These are phyloP conservation scores for Lignosus rhinocerotis DNA, from an alignment of 1,284 basidiomycete species.

Conservation along the genomic window DNA sequence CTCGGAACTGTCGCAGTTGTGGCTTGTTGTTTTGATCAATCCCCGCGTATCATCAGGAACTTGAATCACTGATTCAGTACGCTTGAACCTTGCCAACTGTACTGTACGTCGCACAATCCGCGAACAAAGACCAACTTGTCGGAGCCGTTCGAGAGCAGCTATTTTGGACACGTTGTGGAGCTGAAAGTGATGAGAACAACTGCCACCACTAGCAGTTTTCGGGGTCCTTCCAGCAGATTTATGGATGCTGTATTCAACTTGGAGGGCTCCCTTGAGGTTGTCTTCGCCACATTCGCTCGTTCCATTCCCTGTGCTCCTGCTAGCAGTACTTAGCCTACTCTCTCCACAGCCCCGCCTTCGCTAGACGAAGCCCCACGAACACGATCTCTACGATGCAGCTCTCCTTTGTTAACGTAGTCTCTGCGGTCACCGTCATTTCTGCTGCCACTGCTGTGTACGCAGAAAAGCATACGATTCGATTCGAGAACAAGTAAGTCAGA, in stretches of 20 bases:
- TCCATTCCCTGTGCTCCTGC: constrained; percentile 13
- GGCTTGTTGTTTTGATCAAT: background rate
- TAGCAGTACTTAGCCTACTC: constrained; percentile 16
- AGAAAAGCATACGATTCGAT: constrained; percentile 39
- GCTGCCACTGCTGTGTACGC: constrained; percentile 31
- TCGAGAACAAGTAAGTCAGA: constrained; percentile 37
- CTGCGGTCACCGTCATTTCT: constrained; percentile 29
- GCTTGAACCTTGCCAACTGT: too few species aligned
- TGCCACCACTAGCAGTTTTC: constrained; percentile 3
- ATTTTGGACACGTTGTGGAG: too few species aligned
- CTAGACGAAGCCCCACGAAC: constrained; percentile 23
- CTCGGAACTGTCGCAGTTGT: background rate
- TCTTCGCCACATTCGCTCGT: constrained; percentile 19
- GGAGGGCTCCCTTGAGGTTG: constrained; percentile 9
- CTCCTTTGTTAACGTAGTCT: constrained; percentile 29
- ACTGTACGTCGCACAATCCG: background rate
- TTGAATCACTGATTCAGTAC: background rate
- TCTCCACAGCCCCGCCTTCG: constrained; percentile 21
- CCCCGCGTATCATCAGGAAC: background rate
- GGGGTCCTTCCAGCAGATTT: constrained; percentile 18
- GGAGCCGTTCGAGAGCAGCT: too few species aligned
- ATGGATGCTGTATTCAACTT: background rate
- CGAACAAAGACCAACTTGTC: too few species aligned
- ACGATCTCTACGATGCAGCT: constrained; percentile 29
- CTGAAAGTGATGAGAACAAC: too few species aligned